These are phyloP conservation scores for Phytophthora gonapodyides DNA, from an alignment of 352 stramenopile species.

Conservation along the genomic window DNA sequence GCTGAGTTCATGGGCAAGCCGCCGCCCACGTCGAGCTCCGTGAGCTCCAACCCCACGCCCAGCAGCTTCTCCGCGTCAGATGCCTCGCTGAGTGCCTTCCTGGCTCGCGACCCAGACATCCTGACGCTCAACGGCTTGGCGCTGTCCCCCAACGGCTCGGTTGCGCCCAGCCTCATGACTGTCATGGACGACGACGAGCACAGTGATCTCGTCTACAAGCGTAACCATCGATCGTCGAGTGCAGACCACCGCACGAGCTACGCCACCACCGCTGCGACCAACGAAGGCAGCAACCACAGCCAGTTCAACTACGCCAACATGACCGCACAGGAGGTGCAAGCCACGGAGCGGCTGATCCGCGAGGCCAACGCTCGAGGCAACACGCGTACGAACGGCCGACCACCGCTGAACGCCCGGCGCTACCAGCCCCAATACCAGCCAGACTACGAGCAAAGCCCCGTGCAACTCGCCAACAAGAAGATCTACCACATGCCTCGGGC, in stretches of 20 bases:
- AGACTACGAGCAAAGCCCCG: slow-evolving; percentile 20
- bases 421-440: slow-evolving; percentile 20
- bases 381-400: slow-evolving; percentile 3
- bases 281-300: slow-evolving; percentile 39
- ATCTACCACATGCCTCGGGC: slow-evolving; percentile 15
- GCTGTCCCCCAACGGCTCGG: slow-evolving; percentile 32
- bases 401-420: slow-evolving; percentile 8
- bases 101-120: slow-evolving; percentile 46
- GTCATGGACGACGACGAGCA: slow-evolving; percentile 32
- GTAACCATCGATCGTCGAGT: not conserved
- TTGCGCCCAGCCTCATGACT: slow-evolving; percentile 18
- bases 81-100: slow-evolving; percentile 38
- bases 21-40: slow-evolving; percentile 4
- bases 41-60: slow-evolving; percentile 15
- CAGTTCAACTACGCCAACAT: slow-evolving; percentile 38
- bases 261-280: slow-evolving; percentile 32
- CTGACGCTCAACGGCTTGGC: slow-evolving; percentile 44
- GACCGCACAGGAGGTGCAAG: slow-evolving; percentile 24
- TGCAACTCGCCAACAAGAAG: slow-evolving; percentile 18
- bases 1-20: slow-evolving; percentile 28
- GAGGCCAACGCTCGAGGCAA: slow-evolving; percentile 17
- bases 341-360: slow-evolving; percentile 19
- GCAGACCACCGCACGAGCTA: slow-evolving; percentile 24
- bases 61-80: slow-evolving; percentile 41
- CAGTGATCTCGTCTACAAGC: slow-evolving; percentile 21